Percentiles rank a stretch among this genome's conserved stretches.
phyloP scores from a whole-genome alignment of 1,284 basidiomycete genomes.

The Apiotrichum laibachii region DNA sequence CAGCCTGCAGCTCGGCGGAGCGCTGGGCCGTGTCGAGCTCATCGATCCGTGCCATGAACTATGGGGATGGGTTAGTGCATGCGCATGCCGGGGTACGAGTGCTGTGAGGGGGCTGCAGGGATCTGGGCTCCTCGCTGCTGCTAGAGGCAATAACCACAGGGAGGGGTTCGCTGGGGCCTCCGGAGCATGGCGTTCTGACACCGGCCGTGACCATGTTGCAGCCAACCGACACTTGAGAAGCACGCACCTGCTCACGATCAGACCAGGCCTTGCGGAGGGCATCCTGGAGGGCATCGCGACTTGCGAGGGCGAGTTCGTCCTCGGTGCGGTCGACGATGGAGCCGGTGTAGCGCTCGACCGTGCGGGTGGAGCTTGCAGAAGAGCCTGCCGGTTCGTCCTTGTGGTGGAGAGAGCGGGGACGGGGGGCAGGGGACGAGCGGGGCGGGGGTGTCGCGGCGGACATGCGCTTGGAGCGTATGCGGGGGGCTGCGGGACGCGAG shows the following conservation, averaged over 20 bases:
- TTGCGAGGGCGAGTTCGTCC: slow-evolving; percentile 31
- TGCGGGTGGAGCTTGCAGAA: neutral
- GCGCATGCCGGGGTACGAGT: neutral
- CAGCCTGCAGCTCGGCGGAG: neutral
- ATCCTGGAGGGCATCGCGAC: slow-evolving; percentile 30
- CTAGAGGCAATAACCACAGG: too few relatives aligned
- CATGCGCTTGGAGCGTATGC: slow-evolving; percentile 17
- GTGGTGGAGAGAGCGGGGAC: neutral
- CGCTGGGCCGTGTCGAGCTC: slow-evolving; percentile 12
- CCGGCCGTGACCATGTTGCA: neutral
- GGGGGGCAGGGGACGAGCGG: neutral
- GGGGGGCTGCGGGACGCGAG: slow-evolving; percentile 14
- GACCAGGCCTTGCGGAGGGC: slow-evolving; percentile 39
- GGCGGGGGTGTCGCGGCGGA: neutral
- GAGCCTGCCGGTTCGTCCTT: neutral
- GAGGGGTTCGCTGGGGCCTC: too few relatives aligned
- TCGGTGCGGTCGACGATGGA: slow-evolving; percentile 35
- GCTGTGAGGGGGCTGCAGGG: too few relatives aligned
- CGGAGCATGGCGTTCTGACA: too few relatives aligned
- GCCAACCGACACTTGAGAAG: neutral
- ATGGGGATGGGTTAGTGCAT: slow-evolving; percentile 1
- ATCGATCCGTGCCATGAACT: slow-evolving; percentile 18
- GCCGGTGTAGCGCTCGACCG: slow-evolving; percentile 11
- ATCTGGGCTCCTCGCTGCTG: too few relatives aligned
- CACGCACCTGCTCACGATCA: slow-evolving; percentile 36